These are phyloP conservation scores for Apophysomyces elegans DNA, from an alignment of 371 early-diverging fungal species.

Conservation along the genomic window DNA sequence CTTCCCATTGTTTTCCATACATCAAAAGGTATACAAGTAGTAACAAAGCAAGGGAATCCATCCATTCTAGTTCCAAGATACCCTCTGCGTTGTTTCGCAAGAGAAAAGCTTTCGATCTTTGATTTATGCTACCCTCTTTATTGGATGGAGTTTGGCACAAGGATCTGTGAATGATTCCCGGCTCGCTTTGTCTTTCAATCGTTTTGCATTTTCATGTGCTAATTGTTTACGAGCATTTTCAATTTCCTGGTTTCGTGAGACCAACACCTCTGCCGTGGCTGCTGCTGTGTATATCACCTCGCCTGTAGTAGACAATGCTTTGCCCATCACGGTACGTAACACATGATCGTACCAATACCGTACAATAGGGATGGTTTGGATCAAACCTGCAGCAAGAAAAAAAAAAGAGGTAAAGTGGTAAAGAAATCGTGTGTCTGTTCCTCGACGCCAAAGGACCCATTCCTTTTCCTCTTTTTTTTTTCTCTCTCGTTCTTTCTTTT, in stretches of 20 bases:
- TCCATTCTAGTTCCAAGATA: too few species aligned
- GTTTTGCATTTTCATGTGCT: slow-evolving; percentile 12
- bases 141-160: not conserved
- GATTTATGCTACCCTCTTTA: not conserved
- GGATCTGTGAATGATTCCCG: not conserved
- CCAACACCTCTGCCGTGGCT: slow-evolving; percentile 34
- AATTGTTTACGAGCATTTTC: slow-evolving; percentile 23
- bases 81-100: too few species aligned
- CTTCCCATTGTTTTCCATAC: not conserved
- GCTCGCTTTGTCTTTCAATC: not conserved
- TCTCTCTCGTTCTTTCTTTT: not conserved
- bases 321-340: slow-evolving; percentile 54
- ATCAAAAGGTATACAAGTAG: not conserved
- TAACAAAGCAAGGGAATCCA: too few species aligned
- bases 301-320: slow-evolving; percentile 55
- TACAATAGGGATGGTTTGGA: slow-evolving; percentile 58
- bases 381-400: slow-evolving; percentile 36
- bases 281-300: slow-evolving; percentile 55
- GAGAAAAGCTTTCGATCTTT: too few species aligned
- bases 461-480: slow-evolving; percentile 20
- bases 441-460: not conserved
- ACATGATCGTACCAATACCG: slow-evolving; percentile 67
- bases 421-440: too few species aligned
- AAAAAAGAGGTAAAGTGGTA: too few species aligned
- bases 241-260: slow-evolving; percentile 30